Conservation (phyloP, 805 yeast genomes). For the Wickerhamomyces xylosicus region DNA sequence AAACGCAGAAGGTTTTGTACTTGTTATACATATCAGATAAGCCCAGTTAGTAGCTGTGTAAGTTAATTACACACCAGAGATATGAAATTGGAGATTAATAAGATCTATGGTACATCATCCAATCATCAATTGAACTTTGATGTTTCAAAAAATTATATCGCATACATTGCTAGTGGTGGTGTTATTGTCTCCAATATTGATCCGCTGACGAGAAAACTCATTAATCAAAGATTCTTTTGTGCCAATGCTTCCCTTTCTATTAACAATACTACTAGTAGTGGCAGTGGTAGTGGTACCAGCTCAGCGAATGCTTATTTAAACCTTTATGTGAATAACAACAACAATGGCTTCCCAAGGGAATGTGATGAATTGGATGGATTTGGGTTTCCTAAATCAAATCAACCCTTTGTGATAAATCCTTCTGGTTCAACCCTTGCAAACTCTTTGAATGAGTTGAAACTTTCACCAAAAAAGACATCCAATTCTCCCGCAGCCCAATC, state of each 20-base stretch:
- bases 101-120: slow-evolving; percentile 40
- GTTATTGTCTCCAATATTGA: slow-evolving; percentile 37
- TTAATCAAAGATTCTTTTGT: slow-evolving; percentile 39
- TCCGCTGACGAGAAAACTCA: slow-evolving; percentile 10
- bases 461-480: too few relatives aligned
- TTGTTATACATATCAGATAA: too few relatives aligned
- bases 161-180: slow-evolving; percentile 51
- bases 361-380: slow-evolving; percentile 5
- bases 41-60: too few relatives aligned
- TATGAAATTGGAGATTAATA: slow-evolving; percentile 11
- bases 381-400: slow-evolving; percentile 9
- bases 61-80: background rate
- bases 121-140: slow-evolving; percentile 29
- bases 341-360: background rate
- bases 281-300: slow-evolving; percentile 5
- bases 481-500: slow-evolving; percentile 7
- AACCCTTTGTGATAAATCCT: slow-evolving; percentile 7
- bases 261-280: background rate
- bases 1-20: too few relatives aligned
- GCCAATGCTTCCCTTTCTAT: slow-evolving; percentile 24
- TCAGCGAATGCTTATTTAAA: slow-evolving; percentile 7
- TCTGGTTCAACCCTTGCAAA: slow-evolving; percentile 1
- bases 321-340: slow-evolving; percentile 7
- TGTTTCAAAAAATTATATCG: slow-evolving; percentile 30
- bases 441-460: slow-evolving; percentile 3